phyloP scores from a whole-genome alignment of 441 rosid species.

The Biscutella auriculata region DNA sequence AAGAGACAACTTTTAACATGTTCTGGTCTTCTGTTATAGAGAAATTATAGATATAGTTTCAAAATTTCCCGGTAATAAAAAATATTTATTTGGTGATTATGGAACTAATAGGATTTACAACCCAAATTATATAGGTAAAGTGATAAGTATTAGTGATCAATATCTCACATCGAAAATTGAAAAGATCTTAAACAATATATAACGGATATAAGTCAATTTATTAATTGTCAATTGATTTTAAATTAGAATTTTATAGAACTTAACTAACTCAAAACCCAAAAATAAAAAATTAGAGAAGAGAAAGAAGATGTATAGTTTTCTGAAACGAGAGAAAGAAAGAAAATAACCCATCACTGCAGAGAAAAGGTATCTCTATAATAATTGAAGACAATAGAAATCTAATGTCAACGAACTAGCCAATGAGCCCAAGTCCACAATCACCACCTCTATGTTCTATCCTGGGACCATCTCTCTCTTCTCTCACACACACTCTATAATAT shows the following conservation, averaged over 20 bases:
- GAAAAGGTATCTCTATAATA: constrained; percentile 15
- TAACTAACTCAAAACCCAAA: neutral
- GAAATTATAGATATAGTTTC: too few relatives aligned
- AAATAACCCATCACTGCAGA: constrained; percentile 24
- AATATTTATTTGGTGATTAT: too few relatives aligned
- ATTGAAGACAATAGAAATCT: constrained; percentile 22
- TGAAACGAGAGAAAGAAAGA: constrained; percentile 18
- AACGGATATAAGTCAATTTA: too few relatives aligned
- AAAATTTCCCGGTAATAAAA: too few relatives aligned
- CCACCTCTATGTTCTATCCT: constrained; percentile 17
- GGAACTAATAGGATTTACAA: too few relatives aligned
- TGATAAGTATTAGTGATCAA: too few relatives aligned
- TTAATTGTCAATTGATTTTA: too few relatives aligned
- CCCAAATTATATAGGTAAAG: neutral
- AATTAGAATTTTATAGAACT: too few relatives aligned
- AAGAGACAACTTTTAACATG: too few relatives aligned
- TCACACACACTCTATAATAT: neutral
- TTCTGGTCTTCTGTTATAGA: too few relatives aligned
- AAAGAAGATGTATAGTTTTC: neutral
- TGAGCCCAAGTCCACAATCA: constrained; percentile 20
- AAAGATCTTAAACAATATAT: too few relatives aligned
- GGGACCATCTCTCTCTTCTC: constrained; percentile 21
- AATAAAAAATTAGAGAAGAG: neutral
- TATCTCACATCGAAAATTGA: too few relatives aligned
- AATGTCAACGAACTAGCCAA: constrained; percentile 27